A percentile compares a stretch with the other conserved stretches of the same genome.
Conservation (phyloP, 176 grass and related monocot species). For the Paspalum vaginatum region DNA sequence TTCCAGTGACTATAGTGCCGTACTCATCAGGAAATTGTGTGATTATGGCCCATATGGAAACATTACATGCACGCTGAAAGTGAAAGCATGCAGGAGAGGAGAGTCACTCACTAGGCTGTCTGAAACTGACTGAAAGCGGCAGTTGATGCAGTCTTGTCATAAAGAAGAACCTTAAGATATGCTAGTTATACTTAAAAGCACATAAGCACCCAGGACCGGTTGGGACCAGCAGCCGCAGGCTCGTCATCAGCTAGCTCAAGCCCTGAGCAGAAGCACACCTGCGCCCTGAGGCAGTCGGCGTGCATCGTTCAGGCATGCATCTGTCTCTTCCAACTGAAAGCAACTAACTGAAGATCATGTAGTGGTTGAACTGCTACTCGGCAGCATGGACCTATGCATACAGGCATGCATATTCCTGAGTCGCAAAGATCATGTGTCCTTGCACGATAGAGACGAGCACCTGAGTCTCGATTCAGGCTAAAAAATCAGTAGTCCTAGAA, state of each 20-base stretch:
- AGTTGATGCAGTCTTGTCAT: conserved; percentile 10
- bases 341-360: conserved; percentile 17
- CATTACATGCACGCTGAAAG: not conserved
- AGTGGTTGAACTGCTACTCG: conserved; percentile 13
- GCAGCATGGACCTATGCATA: not conserved
- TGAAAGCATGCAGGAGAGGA: not conserved
- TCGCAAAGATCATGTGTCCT: too few relatives aligned
- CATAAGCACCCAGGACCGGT: not conserved
- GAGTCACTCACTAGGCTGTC: not conserved
- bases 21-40: not conserved
- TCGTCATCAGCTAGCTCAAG: not conserved
- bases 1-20: not conserved
- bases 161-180: conserved; percentile 32
- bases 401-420: not conserved
- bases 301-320: not conserved
- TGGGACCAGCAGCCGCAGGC: not conserved
- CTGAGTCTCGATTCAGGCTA: not conserved
- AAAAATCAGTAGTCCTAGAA: not conserved
- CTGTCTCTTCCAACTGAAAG: not conserved
- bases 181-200: conserved; percentile 4
- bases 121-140: conserved; percentile 19
- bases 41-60: too few relatives aligned
- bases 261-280: not conserved
- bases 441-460: not conserved
- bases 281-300: not conserved